phyloP scores from a whole-genome alignment of 2,329 filamentous ascomycete genomes.

The Plenodomus tracheiphilus region DNA sequence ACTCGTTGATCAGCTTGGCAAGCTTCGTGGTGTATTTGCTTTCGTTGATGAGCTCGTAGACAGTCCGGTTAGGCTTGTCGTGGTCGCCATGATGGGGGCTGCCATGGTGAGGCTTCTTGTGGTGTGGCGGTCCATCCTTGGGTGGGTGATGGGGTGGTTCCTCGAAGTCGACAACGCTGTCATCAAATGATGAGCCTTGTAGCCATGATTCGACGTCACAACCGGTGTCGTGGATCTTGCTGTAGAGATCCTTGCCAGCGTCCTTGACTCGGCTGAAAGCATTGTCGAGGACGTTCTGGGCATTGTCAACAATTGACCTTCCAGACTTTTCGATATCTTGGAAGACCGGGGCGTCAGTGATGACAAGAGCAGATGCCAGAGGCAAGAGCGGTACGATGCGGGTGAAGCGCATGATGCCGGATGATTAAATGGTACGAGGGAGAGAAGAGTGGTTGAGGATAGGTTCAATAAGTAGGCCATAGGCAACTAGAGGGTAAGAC shows the following conservation, averaged over 20 bases:
- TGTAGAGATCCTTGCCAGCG: constrained; percentile 40
- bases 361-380: constrained; percentile 55
- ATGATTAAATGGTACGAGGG: constrained; percentile 8
- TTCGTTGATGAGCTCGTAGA: constrained; percentile 77
- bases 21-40: constrained; percentile 79
- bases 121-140: constrained; percentile 20
- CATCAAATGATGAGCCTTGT: constrained; percentile 39
- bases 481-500: constrained; percentile 16
- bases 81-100: constrained; percentile 44
- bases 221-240: constrained; percentile 49
- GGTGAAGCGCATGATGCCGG: constrained; percentile 53
- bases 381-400: constrained; percentile 55
- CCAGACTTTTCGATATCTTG: constrained; percentile 36
- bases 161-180: constrained; percentile 40
- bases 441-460: constrained; percentile 6
- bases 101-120: constrained; percentile 40
- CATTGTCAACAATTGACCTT: constrained; percentile 20
- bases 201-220: constrained; percentile 56
- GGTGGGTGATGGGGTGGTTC: constrained; percentile 39
- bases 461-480: constrained; percentile 11
- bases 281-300: constrained; percentile 45
- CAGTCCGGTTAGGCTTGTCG: constrained; percentile 64
- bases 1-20: constrained; percentile 72
- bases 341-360: constrained; percentile 56
- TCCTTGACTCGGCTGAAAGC: constrained; percentile 48